phyloP scores from a whole-genome alignment of 2,329 filamentous ascomycete genomes.

The Penicillium frequentans region DNA sequence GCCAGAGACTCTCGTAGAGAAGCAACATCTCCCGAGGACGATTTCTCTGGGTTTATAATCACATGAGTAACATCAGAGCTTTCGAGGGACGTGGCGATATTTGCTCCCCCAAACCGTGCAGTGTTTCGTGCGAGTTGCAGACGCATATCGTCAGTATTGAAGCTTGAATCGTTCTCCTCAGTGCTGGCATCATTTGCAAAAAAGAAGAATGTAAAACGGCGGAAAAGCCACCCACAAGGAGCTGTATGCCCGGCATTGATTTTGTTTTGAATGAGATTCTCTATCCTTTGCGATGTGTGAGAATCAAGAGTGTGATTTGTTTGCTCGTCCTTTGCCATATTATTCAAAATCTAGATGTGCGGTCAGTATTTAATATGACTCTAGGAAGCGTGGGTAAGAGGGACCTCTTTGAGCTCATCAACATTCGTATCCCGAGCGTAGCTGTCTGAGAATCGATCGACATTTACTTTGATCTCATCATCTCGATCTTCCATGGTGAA shows the following conservation, averaged over 20 bases:
- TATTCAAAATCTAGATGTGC: conserved; percentile 36
- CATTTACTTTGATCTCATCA: conserved; percentile 58
- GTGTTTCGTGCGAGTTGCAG: conserved; percentile 55
- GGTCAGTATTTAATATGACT: neutral
- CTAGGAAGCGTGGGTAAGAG: conserved; percentile 13
- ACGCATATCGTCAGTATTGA: conserved; percentile 17
- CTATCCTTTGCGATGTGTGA: conserved; percentile 56
- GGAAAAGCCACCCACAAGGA: conserved; percentile 51
- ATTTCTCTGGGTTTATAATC: conserved; percentile 56
- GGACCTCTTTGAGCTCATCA: conserved; percentile 59
- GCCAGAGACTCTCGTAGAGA: conserved; percentile 33
- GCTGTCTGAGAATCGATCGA: conserved; percentile 80
- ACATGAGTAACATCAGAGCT: conserved; percentile 69
- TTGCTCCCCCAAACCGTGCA: conserved; percentile 69
- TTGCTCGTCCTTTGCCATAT: conserved; percentile 35
- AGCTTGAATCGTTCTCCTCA: neutral
- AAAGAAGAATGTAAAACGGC: conserved; percentile 47
- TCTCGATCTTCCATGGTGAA: conserved; percentile 61
- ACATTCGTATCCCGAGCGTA: conserved; percentile 69
- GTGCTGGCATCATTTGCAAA: conserved; percentile 9
- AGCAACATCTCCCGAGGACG: conserved; percentile 43
- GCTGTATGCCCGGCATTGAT: conserved; percentile 29
- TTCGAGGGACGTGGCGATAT: conserved; percentile 52
- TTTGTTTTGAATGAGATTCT: conserved; percentile 55
- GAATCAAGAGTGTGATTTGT: conserved; percentile 40